Evolutionary conservation across 208 protist genomes (phyloP).

Genomic region (Crithidia acanthocephali): DNA sequence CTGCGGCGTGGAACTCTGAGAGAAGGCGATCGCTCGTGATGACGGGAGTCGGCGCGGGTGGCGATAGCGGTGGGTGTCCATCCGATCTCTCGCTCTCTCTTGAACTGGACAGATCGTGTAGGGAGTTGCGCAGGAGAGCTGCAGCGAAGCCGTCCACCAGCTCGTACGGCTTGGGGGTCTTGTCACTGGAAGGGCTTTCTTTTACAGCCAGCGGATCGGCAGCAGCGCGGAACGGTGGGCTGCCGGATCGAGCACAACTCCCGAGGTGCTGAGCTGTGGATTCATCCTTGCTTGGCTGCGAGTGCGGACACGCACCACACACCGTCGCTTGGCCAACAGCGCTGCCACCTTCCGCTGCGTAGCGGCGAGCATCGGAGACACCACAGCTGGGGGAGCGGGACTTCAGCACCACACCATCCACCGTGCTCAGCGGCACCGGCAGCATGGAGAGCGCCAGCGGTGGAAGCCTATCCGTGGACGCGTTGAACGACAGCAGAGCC

Average conservation of each 20-base stretch:
- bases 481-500: not conserved
- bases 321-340: no score
- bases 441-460: not conserved
- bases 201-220: not conserved
- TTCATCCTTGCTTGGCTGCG: not conserved
- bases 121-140: slow-evolving; percentile 36
- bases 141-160: slow-evolving; percentile 73
- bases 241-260: no score
- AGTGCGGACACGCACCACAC: not conserved
- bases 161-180: slow-evolving; percentile 15
- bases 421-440: slow-evolving; percentile 11
- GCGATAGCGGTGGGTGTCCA: not conserved
- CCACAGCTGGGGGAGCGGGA: slow-evolving; percentile 83
- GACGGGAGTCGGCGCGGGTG: slow-evolving; percentile 9
- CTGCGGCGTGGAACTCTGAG: slow-evolving; percentile 7
- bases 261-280: no score
- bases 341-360: slow-evolving; percentile 14
- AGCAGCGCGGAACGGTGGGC: no score
- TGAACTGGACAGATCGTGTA: not conserved
- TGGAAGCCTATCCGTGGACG: not conserved
- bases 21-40: slow-evolving; percentile 33
- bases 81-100: not conserved
- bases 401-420: slow-evolving; percentile 82
- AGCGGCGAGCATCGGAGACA: slow-evolving; percentile 71
- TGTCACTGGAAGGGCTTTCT: not conserved